A percentile compares a stretch with the other conserved stretches of the same genome.
These are phyloP conservation scores for Venustampulla echinocandica DNA, from an alignment of 495 filamentous ascomycete species.

Conservation along the genomic window DNA sequence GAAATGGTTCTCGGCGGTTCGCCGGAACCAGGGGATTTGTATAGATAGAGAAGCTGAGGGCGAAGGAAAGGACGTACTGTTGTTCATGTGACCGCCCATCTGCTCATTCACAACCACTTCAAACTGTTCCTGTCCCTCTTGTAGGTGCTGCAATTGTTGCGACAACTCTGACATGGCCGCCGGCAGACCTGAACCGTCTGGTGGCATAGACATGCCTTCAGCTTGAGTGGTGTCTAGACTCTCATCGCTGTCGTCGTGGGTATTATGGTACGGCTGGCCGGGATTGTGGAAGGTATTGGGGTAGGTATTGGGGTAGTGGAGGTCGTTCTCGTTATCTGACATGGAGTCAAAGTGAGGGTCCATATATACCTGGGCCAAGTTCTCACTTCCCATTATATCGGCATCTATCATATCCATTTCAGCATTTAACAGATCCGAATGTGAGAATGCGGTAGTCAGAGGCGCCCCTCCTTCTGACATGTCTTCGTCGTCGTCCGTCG, in stretches of 20 bases:
- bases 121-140: slow-evolving; percentile 17
- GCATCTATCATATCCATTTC: slow-evolving; percentile 19
- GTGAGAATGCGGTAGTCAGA: slow-evolving; percentile 10
- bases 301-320: neutral
- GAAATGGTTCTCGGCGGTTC: neutral
- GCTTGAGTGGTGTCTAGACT: too few relatives aligned
- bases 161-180: slow-evolving; percentile 16
- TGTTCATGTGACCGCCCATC: neutral
- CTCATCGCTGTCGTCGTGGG: neutral
- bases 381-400: slow-evolving; percentile 18
- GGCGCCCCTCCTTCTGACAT: slow-evolving; percentile 17
- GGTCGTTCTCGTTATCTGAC: neutral
- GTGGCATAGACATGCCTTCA: neutral
- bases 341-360: neutral
- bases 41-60: slow-evolving; percentile 1
- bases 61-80: slow-evolving; percentile 21
- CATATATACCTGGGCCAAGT: slow-evolving; percentile 6
- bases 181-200: slow-evolving; percentile 3
- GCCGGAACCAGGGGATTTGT: slow-evolving; percentile 1
- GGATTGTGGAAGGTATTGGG: neutral
- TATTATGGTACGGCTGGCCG: neutral
- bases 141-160: slow-evolving; percentile 21
- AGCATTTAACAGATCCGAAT: slow-evolving; percentile 13
- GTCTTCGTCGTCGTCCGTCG: slow-evolving; percentile 18
- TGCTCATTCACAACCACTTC: slow-evolving; percentile 7